Base-by-base conservation (phyloP, 345 rosid genomes). In the Eucalyptus paniculata region DNA sequence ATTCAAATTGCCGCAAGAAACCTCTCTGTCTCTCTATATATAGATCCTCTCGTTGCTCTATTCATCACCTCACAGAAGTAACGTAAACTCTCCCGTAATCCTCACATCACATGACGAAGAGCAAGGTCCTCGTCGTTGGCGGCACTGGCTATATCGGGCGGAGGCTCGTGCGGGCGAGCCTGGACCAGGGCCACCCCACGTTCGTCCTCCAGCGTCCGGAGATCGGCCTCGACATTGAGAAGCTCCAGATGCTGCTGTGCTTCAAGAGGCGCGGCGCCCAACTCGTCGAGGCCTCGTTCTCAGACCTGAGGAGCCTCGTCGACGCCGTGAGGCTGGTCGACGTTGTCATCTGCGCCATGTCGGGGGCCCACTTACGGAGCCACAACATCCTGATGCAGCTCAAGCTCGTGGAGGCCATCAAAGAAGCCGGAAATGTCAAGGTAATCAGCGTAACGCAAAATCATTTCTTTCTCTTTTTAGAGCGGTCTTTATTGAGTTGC, bases 391-490 rank as follows among this genome's bases (percentile, higher is more conserved):
- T 92, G 86, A 32, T 93, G 91, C 97, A 95, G 93, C 94, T 94
- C 88, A 91, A 91, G 89, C 94, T 95, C 37, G 96, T 95, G 16
- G 93, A 93, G 5, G 97, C 97, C 90, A 95, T 95, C 91, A 95
- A 93, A 90, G 93, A 93, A 88, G 97, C 97, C 1, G 96, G 96
- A 67, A 95, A 95, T 14, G 87, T 95, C n/a, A 94, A 94, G 96
- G 97, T 95, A 88, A 17, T 12, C 6, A 12, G 44, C 30, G 10
- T 67, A 4, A 2, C 40, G 28, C 12, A 44, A 83, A 49, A 7
- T 51, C n/a, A 32, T 37, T 67, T 67, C 9, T 67, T 16, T 8
- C 26, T 13, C 51, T 51, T 87, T 62, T 47, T 15, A 4, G 81
- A 69, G 81, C 42, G 23, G 81, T 69, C 81, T 37, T 18, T 34